A percentile compares a stretch with the other conserved stretches of the same genome.
Conservation (phyloP, 805 yeast species). For the Candida vaughaniae region DNA sequence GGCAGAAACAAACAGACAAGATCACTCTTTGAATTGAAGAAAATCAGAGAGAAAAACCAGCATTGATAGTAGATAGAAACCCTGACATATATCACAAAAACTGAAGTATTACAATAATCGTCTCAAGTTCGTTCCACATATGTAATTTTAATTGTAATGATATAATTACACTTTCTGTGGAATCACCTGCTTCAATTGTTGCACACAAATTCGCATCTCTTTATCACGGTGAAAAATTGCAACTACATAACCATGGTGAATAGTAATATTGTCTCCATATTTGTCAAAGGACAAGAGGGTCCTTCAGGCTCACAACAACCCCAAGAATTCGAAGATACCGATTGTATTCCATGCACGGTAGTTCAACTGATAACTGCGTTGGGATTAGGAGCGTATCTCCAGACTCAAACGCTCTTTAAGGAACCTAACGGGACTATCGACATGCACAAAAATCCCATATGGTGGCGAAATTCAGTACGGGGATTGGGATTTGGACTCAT, state of each 20-base stretch:
- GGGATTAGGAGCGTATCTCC: constrained; percentile 35
- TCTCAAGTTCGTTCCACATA: no score
- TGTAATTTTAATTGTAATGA: no score
- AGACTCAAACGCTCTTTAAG: constrained; percentile 26
- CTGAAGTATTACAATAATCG: no score
- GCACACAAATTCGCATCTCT: no score
- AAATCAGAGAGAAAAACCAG: no score
- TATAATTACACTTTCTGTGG: no score
- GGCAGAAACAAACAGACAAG: no score
- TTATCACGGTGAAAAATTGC: not conserved
- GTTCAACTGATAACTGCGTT: constrained; percentile 33
- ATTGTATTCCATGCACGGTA: constrained; percentile 39
- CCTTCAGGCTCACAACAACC: constrained; percentile 9
- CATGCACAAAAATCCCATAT: constrained; percentile 32
- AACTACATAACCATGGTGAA: no score
- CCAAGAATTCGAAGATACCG: constrained; percentile 13
- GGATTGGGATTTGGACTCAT: constrained; percentile 32
- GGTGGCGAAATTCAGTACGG: constrained; percentile 39
- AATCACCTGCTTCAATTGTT: no score
- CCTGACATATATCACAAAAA: not conserved
- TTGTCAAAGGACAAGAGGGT: not conserved
- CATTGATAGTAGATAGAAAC: not conserved
- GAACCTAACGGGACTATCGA: constrained; percentile 32
- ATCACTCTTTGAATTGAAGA: no score
- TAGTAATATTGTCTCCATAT: constrained; percentile 13